Base-by-base conservation (phyloP, 495 filamentous ascomycete species). In the Staphylotrichum longicolle region DNA sequence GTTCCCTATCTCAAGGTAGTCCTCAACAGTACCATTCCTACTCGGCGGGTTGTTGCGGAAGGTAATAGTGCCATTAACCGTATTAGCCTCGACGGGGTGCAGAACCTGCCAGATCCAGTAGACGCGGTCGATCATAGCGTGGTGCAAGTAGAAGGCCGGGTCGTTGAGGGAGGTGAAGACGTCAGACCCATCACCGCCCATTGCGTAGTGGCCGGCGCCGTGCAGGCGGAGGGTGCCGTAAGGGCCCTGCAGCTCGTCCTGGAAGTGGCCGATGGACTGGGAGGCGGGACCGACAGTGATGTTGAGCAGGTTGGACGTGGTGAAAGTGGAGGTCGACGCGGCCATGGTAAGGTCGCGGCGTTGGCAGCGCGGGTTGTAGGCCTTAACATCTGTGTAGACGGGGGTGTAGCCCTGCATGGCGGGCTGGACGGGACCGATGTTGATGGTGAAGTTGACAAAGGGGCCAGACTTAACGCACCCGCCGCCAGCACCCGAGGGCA, bases 321-420 rank as follows among this genome's bases (percentile, higher is more conserved):
- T 53, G 50, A 53, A 53, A 32, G 50, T 53, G n/a, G 50, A 53
- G 2, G 7, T 20, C 9, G 50, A 53, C 2, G 50, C 50, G 14
- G 50, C 50, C 7, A 10, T 53, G n/a, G 50, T 53, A 8, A 53
- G 34, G 34, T 53, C 50, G n/a, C 50, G 50, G 10, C 50, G 50
- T 12, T 53, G 50, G 50, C 50, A 53, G 50, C 50, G 50, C 33
- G 50, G 50, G 50, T 53, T 53, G 34, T 14, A 12, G 3, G 14
- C 1, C 34, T 53, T 53, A 33, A 53, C 50, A 33, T 53, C 50
- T 34, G 50, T 39, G 34, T 15, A 39, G 50, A 53, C 34, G 34
- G 50, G 50, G 34, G 34, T 53, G 34, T 53, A 53, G n/a, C 50
- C 50, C 34, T 53, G 50, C 50, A 53, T 53, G 50, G 50, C 50